Conservation (phyloP, 768 basidiomycete genomes). For the Holtermanniella nyarrowii region DNA sequence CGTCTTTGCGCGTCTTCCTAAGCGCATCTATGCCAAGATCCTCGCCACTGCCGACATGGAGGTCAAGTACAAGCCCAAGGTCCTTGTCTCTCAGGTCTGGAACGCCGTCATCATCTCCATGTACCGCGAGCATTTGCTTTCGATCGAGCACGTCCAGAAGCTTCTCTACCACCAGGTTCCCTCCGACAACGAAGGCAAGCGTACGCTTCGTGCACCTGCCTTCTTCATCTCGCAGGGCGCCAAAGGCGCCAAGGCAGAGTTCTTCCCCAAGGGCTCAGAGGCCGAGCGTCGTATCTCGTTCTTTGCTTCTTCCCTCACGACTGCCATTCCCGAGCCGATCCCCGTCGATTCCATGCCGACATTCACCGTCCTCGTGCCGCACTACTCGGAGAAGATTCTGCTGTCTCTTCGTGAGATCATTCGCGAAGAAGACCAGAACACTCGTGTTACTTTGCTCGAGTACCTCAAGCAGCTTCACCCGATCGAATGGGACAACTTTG, state of each 20-base stretch:
- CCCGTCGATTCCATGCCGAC: slow-evolving; percentile 99
- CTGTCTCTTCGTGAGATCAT: slow-evolving; percentile 96
- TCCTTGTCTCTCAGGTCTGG: slow-evolving; percentile 98
- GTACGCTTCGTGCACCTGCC: slow-evolving; percentile 84
- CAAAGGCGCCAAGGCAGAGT: slow-evolving; percentile 70
- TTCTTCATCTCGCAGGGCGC: slow-evolving; percentile 97
- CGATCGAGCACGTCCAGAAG: slow-evolving; percentile 98
- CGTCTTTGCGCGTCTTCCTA: slow-evolving; percentile 89
- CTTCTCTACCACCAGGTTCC: slow-evolving; percentile 95
- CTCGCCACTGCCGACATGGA: slow-evolving; percentile 93
- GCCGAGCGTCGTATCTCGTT: slow-evolving; percentile 97
- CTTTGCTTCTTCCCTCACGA: slow-evolving; percentile 95
- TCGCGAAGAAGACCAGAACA: slow-evolving; percentile 93
- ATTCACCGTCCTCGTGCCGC: slow-evolving; percentile 94
- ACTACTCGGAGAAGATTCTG: slow-evolving; percentile 98
- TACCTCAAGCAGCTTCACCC: slow-evolving; percentile 98
- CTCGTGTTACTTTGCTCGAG: slow-evolving; percentile 90
- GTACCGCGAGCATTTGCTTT: slow-evolving; percentile 97
- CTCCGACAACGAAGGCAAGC: slow-evolving; percentile 73
- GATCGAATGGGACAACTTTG: slow-evolving; percentile 98
- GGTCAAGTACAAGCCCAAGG: slow-evolving; percentile 98
- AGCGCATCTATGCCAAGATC: slow-evolving; percentile 92
- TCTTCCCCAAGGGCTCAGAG: slow-evolving; percentile 90
- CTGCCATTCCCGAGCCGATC: slow-evolving; percentile 81
- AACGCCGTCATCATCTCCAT: slow-evolving; percentile 99